Base-by-base conservation (phyloP, 2,329 filamentous ascomycete genomes). In the Chaetomium sp. region DNA sequence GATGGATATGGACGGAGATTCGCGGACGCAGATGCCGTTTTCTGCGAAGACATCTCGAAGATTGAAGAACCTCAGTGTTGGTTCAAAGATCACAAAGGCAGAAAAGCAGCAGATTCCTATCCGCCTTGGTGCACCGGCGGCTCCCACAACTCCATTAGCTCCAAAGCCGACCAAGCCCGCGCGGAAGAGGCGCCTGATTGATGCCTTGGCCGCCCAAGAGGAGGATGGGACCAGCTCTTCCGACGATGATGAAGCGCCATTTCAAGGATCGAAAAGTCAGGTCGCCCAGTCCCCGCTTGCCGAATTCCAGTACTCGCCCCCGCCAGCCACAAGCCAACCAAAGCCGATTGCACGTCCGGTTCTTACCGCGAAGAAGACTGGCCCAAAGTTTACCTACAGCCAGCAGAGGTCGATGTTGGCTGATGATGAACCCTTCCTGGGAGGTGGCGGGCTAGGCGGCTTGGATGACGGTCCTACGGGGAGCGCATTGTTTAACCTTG, bases 141-240 rank as follows among this genome's bases (percentile, higher is more conserved):
- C 44, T 32, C 46, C 49, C 5, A 53, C 40, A 14, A 56, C 58
- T 12, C 60, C 19, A 27, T 27, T 27, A 27, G 19, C 19, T 27
- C 19, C 19, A 27, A 27, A 27, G 19, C 19, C 19, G 19, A 27
- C 19, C 19, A 27, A 27, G 19, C 19, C 19, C 19, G 19, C 19
- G 19, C 19, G 62, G 40, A 64, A 62, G 41, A 62, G 61, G 48
- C 71, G 75, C 19, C 59, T 77, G 42, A 77, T 77, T 36, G 75
- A 77, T 62, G 65, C 72, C 0, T 61, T 77, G 19, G 70, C 68
- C 6, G 72, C 70, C 1, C 75, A 76, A 59, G 70, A 65, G 37
- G 67, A 69, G 11, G 67, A 70, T 4, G 67, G 68, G 19, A 65
- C 68, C 6, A 71, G 66, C 51, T 61, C 62, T 12, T 69, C 67